Evolutionary conservation across 768 basidiomycete genomes (phyloP).

Genomic region (Collybia mongolica): DNA sequence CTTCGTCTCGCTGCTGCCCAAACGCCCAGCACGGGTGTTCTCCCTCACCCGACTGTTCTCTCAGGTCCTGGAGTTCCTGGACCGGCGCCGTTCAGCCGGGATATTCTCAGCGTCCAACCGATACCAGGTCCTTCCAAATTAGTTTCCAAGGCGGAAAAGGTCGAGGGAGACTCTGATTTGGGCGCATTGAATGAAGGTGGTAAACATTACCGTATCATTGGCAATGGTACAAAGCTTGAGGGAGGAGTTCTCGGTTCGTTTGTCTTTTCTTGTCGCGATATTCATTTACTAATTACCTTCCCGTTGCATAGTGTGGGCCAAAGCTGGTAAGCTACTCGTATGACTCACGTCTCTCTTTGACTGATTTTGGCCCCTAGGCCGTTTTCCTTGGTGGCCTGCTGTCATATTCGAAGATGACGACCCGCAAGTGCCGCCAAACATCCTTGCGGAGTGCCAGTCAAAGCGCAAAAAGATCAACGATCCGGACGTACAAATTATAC

Average conservation of each 20-base stretch:
- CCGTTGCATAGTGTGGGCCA: conserved; percentile 73
- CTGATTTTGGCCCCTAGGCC: conserved; percentile 39
- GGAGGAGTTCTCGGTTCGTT: conserved; percentile 65
- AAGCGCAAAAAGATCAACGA: conserved; percentile 35
- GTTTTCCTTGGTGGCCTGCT: conserved; percentile 89
- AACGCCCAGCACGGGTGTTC: not conserved
- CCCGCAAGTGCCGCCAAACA: conserved; percentile 47
- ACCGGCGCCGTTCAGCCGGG: not conserved
- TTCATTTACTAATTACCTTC: not conserved
- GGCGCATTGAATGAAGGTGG: conserved; percentile 42
- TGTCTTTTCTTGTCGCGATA: not conserved
- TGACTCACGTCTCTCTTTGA: not conserved
- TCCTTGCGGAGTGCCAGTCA: conserved; percentile 25
- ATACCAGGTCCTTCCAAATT: not conserved
- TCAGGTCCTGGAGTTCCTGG: not conserved
- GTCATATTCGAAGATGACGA: conserved; percentile 69
- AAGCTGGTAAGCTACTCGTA: conserved; percentile 48
- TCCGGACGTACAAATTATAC: conserved; percentile 57
- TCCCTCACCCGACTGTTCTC: not conserved
- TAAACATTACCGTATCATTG: conserved; percentile 19
- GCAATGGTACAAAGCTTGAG: conserved; percentile 36
- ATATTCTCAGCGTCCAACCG: too few species aligned
- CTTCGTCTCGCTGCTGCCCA: conserved; percentile 14
- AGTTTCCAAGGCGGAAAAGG: conserved; percentile 11
- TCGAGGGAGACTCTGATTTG: conserved; percentile 37